phyloP scores from a whole-genome alignment of 2,329 filamentous ascomycete genomes.

The Decorospora gaudefroyi region DNA sequence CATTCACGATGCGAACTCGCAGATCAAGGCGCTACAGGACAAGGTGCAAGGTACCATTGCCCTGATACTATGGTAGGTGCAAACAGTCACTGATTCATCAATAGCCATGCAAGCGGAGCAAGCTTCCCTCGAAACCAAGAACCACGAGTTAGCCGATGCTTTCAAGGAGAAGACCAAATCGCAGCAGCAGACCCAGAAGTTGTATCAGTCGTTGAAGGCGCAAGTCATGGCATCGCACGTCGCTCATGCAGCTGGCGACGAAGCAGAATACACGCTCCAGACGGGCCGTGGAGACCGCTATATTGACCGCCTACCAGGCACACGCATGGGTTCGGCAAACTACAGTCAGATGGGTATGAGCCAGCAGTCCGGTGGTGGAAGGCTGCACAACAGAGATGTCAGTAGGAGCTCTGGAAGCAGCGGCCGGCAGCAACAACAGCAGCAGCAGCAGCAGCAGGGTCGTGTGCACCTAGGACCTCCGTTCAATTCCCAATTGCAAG shows the following conservation, averaged over 20 bases:
- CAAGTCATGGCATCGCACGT: slow-evolving; percentile 60
- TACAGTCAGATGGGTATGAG: slow-evolving; percentile 23
- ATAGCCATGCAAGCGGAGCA: slow-evolving; percentile 65
- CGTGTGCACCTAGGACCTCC: slow-evolving; percentile 24
- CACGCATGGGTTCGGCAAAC: slow-evolving; percentile 30
- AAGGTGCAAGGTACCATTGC: slow-evolving; percentile 62
- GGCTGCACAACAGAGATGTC: slow-evolving; percentile 23
- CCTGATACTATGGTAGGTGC: not conserved
- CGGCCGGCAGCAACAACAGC: slow-evolving; percentile 26
- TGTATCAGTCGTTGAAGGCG: slow-evolving; percentile 62
- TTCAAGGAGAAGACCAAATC: slow-evolving; percentile 73
- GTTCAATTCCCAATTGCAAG: slow-evolving; percentile 30
- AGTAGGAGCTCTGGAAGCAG: slow-evolving; percentile 37
- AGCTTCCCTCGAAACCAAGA: slow-evolving; percentile 67
- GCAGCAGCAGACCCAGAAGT: slow-evolving; percentile 67
- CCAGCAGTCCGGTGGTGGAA: slow-evolving; percentile 19
- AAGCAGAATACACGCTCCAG: slow-evolving; percentile 41
- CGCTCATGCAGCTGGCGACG: slow-evolving; percentile 59
- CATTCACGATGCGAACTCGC: slow-evolving; percentile 73
- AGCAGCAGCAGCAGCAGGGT: slow-evolving; percentile 27
- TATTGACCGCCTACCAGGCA: slow-evolving; percentile 39
- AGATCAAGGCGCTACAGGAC: slow-evolving; percentile 68
- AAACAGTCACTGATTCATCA: too few species aligned
- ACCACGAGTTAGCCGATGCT: slow-evolving; percentile 69
- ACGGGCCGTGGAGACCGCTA: slow-evolving; percentile 36